Conservation (phyloP, 805 yeast species). For the Kodamaea jinghongensis region DNA sequence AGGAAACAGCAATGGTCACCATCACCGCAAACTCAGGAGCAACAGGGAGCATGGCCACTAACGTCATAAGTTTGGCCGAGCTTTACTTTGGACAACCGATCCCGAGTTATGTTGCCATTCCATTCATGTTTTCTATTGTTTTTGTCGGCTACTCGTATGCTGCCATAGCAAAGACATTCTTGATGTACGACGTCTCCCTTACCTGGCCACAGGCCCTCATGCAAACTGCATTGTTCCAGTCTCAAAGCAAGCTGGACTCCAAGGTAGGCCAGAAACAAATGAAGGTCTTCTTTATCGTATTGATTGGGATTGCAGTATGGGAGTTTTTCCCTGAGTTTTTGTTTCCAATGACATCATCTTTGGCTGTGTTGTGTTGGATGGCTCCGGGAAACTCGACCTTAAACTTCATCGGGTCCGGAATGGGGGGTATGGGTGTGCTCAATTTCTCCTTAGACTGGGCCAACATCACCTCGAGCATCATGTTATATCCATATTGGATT, state of each 20-base stretch:
- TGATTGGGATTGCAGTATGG: constrained; percentile 40
- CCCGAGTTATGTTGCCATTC: constrained; percentile 35
- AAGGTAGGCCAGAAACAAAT: constrained; percentile 26
- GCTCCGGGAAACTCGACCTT: constrained; percentile 41
- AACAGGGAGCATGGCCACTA: constrained; percentile 50
- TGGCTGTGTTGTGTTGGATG: constrained; percentile 49
- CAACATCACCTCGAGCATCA: constrained; percentile 48
- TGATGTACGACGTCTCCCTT: constrained; percentile 48
- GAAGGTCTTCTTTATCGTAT: constrained; percentile 36
- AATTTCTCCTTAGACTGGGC: constrained; percentile 53
- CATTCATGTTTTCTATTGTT: constrained; percentile 51
- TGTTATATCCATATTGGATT: constrained; percentile 54
- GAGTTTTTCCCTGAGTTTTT: constrained; percentile 48
- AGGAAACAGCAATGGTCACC: constrained; percentile 52
- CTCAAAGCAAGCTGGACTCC: constrained; percentile 22
- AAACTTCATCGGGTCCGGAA: constrained; percentile 50
- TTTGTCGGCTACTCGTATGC: constrained; percentile 54
- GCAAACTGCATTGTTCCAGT: constrained; percentile 47
- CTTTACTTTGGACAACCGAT: constrained; percentile 40
- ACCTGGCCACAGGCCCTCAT: constrained; percentile 50
- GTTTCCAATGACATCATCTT: constrained; percentile 48
- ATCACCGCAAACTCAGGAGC: constrained; percentile 53
- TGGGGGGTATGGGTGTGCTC: constrained; percentile 51
- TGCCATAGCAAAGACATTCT: constrained; percentile 45
- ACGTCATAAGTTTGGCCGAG: constrained; percentile 46